Evolutionary conservation across 495 filamentous ascomycete species (phyloP).

Genomic region (Cladorrhinum samala): DNA sequence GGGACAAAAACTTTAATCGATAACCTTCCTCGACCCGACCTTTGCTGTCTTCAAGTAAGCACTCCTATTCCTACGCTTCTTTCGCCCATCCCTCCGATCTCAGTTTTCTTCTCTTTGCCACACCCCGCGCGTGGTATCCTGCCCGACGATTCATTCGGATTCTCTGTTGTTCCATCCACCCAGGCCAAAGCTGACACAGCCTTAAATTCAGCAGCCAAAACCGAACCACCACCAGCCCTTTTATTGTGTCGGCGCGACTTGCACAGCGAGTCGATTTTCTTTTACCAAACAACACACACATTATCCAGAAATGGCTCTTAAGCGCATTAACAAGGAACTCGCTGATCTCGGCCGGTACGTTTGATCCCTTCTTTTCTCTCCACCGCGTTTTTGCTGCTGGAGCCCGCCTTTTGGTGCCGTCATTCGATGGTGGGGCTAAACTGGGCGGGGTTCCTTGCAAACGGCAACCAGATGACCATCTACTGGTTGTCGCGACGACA

Average conservation of each 20-base stretch:
- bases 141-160: conserved; percentile 19
- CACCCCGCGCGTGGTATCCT: background rate
- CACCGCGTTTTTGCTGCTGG: conserved; percentile 11
- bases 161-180: conserved; percentile 22
- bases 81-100: background rate
- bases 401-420: conserved; percentile 9
- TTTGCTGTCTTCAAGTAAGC: conserved; percentile 9
- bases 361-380: conserved; percentile 5
- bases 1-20: conserved; percentile 10
- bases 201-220: conserved; percentile 21
- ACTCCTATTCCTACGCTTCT: conserved; percentile 2
- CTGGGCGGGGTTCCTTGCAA: background rate
- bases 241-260: conserved; percentile 10
- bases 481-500: background rate
- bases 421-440: conserved; percentile 26
- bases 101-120: conserved; percentile 1
- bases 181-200: conserved; percentile 23
- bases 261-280: background rate
- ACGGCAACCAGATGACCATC: background rate
- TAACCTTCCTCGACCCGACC: background rate
- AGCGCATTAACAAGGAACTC: conserved; percentile 99
- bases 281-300: conserved; percentile 22
- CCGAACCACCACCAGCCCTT: conserved; percentile 7
- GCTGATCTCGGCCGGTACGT: conserved; percentile 96
- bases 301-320: conserved; percentile 79